Conservation (phyloP, 495 filamentous ascomycete genomes). For the Polyplosphaeria fusca region DNA sequence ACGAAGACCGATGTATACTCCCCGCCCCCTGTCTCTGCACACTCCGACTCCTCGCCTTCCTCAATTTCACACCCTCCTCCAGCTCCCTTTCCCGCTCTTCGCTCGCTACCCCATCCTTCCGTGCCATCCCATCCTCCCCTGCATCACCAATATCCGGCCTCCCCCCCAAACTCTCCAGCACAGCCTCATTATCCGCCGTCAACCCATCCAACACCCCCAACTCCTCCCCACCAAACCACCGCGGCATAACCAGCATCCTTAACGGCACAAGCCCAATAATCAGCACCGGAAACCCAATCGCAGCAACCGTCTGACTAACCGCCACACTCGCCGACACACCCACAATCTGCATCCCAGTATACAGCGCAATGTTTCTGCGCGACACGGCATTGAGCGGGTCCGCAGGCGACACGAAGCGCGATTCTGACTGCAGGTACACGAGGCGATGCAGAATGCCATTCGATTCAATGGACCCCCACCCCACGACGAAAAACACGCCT, state of each 20-base stretch:
- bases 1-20: too few species aligned
- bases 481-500: conserved; percentile 93
- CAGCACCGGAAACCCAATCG: conserved; percentile 82
- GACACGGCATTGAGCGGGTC: conserved; percentile 62
- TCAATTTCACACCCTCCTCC: conserved; percentile 3
- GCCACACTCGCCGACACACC: conserved; percentile 82
- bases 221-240: conserved; percentile 64
- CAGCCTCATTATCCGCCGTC: conserved; percentile 35
- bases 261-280: conserved; percentile 76
- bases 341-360: conserved; percentile 66
- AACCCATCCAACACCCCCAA: conserved; percentile 63
- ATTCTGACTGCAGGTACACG: conserved; percentile 70
- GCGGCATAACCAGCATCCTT: conserved; percentile 65
- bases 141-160: conserved; percentile 36
- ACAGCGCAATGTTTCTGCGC: conserved; percentile 65
- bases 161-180: conserved; percentile 40
- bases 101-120: too few species aligned
- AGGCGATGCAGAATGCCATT: conserved; percentile 81
- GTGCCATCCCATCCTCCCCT: conserved; percentile 20
- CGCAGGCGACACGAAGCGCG: conserved; percentile 54
- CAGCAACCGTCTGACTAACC: conserved; percentile 87
- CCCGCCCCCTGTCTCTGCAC: conserved; percentile 17
- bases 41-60: conserved; percentile 9
- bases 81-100: neutral
- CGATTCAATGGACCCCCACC: conserved; percentile 54